Evolutionary conservation across 2,329 filamentous ascomycete species (phyloP).

Genomic region (Lachnellula cervina): DNA sequence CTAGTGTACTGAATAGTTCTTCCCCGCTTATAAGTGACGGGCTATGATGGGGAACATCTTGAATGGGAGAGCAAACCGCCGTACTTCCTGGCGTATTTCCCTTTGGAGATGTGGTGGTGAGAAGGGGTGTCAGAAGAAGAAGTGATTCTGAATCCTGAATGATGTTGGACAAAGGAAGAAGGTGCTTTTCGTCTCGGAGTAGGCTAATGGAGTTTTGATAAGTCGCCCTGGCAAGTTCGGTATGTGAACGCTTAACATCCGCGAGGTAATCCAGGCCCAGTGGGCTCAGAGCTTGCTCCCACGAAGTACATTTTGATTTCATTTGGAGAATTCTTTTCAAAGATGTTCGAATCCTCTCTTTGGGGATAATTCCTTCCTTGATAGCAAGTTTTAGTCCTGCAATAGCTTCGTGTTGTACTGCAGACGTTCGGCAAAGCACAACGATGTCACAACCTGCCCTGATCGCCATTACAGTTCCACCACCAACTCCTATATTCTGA

Average conservation of each 20-base stretch:
- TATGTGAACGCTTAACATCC: constrained; percentile 76
- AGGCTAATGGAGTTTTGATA: constrained; percentile 94
- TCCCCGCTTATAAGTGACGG: constrained; percentile 81
- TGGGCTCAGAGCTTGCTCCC: constrained; percentile 87
- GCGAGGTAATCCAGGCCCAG: constrained; percentile 72
- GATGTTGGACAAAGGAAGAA: constrained; percentile 76
- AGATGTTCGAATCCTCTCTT: constrained; percentile 74
- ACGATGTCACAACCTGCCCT: constrained; percentile 93
- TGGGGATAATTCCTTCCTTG: constrained; percentile 84
- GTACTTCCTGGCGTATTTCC: constrained; percentile 46
- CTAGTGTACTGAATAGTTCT: constrained; percentile 84
- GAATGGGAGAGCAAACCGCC: constrained; percentile 27
- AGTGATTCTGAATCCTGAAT: constrained; percentile 82
- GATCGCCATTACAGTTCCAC: constrained; percentile 94
- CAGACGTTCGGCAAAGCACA: constrained; percentile 80
- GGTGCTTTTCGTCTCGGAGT: constrained; percentile 79
- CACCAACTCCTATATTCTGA: constrained; percentile 91
- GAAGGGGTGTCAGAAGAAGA: constrained; percentile 79
- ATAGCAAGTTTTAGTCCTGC: constrained; percentile 83
- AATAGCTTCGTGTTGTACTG: constrained; percentile 86
- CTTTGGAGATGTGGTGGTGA: constrained; percentile 73
- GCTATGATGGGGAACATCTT: constrained; percentile 54
- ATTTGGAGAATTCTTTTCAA: constrained; percentile 73
- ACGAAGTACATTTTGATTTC: constrained; percentile 82
- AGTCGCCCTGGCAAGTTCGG: constrained; percentile 72